Evolutionary conservation across 2,329 filamentous ascomycete genomes (phyloP).

Genomic region (Cercospora sojina): DNA sequence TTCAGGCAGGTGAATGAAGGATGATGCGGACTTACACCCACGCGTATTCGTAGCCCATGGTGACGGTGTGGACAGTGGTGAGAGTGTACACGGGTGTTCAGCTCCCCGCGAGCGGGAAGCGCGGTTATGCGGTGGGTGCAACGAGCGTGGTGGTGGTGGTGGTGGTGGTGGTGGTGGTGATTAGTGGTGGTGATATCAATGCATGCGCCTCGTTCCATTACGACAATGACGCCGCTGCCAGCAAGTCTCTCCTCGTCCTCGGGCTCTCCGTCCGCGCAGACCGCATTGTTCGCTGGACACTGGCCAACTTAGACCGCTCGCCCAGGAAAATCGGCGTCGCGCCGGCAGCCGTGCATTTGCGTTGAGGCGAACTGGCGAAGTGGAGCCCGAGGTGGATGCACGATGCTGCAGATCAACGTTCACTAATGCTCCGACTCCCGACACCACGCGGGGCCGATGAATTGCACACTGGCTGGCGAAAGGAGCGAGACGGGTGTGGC

Average conservation of each 20-base stretch:
- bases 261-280: background rate
- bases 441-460: background rate
- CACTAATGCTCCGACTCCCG: background rate
- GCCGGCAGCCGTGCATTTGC: background rate
- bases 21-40: constrained; percentile 54
- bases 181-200: background rate
- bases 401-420: background rate
- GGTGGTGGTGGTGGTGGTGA: background rate
- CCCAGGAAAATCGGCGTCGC: background rate
- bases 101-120: background rate
- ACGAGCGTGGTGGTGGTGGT: constrained; percentile 1
- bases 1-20: background rate
- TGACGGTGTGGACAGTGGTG: background rate
- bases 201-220: constrained; percentile 12
- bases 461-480: background rate
- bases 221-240: background rate
- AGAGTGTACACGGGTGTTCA: background rate
- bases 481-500: background rate
- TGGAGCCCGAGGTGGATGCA: background rate
- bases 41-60: constrained; percentile 63
- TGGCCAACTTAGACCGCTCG: background rate
- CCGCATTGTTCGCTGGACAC: background rate
- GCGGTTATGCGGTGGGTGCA: background rate
- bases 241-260: background rate
- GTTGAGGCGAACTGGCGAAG: background rate